Evolutionary conservation across 768 basidiomycete species (phyloP).

Genomic region (Xanthoconium purpureum): DNA sequence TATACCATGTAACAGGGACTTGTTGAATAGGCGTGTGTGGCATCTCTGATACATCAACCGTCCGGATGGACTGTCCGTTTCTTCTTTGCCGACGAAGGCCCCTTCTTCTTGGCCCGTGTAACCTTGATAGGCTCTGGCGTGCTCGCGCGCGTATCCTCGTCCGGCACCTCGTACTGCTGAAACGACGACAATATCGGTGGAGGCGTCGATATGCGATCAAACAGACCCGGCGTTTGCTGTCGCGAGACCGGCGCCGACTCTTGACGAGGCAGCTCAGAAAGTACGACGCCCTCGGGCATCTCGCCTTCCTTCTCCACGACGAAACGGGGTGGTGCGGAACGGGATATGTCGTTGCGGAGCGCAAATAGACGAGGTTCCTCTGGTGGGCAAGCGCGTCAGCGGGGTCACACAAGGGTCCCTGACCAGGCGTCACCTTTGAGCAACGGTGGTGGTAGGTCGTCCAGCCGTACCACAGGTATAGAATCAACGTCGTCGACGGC

Average conservation of each 20-base stretch:
- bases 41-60: background rate
- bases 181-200: constrained; percentile 39
- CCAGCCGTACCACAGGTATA: constrained; percentile 86
- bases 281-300: constrained; percentile 66
- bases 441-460: constrained; percentile 59
- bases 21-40: background rate
- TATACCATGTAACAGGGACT: constrained; percentile 24
- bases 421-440: constrained; percentile 27
- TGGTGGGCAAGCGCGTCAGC: constrained; percentile 31
- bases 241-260: constrained; percentile 28
- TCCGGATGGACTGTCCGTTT: constrained; percentile 50
- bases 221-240: constrained; percentile 23
- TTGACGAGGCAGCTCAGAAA: constrained; percentile 15
- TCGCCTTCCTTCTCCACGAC: constrained; percentile 78
- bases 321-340: constrained; percentile 46
- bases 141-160: constrained; percentile 46
- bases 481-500: constrained; percentile 70
- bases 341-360: constrained; percentile 40
- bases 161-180: constrained; percentile 52
- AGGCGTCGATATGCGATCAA: constrained; percentile 35
- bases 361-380: constrained; percentile 43
- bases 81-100: constrained; percentile 51
- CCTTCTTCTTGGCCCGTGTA: constrained; percentile 66
- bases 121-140: constrained; percentile 75
- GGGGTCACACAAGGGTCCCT: background rate